phyloP scores from a whole-genome alignment of 345 rosid species.

The Eucalyptus dawsonii region DNA sequence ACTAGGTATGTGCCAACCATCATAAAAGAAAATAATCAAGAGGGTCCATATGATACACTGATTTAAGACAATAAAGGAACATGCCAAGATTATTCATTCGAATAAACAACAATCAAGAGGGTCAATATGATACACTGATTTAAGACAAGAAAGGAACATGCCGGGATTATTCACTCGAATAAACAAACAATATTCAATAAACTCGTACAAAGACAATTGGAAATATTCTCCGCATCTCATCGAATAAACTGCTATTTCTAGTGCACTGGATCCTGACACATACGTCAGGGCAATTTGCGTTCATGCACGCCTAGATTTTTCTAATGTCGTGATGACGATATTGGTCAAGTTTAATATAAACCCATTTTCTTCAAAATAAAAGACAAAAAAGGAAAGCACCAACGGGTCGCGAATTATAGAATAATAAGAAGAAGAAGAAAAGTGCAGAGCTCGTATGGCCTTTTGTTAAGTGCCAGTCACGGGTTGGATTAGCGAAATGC shows the following conservation, averaged over 20 bases:
- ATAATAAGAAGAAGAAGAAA: background rate
- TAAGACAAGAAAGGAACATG: background rate
- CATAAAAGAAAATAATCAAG: too few species aligned
- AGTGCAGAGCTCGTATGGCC: background rate
- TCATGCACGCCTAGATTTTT: background rate
- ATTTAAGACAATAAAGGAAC: too few species aligned
- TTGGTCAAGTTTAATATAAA: background rate
- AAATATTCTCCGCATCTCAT: background rate
- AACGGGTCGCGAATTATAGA: background rate
- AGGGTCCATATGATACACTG: too few species aligned
- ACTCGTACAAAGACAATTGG: background rate
- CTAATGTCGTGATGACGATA: background rate
- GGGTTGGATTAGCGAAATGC: background rate
- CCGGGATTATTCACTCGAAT: background rate
- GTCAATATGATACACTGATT: background rate
- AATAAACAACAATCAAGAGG: background rate
- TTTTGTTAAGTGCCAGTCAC: background rate
- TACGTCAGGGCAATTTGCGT: background rate
- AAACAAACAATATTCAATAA: background rate
- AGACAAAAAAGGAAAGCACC: background rate
- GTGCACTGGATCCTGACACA: background rate
- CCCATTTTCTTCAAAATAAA: background rate
- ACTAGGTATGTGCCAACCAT: background rate
- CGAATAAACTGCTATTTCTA: background rate
- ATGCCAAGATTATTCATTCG: too few species aligned